Percentiles rank a stretch among this genome's conserved stretches.
These are phyloP conservation scores for Boletus barrowsii DNA, from an alignment of 768 basidiomycete species.

Conservation along the genomic window DNA sequence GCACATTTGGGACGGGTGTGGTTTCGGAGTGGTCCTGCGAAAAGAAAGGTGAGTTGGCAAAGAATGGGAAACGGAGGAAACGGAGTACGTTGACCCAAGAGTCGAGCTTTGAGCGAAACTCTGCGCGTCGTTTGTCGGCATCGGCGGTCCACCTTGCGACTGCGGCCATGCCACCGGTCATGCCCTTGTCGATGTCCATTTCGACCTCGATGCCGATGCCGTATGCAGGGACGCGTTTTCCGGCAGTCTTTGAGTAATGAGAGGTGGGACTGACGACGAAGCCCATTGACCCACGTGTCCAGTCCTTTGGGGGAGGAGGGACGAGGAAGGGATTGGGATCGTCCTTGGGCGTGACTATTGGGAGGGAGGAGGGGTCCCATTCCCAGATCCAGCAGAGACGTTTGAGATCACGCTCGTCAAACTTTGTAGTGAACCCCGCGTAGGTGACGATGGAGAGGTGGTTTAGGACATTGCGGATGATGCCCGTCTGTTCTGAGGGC, in stretches of 20 bases:
- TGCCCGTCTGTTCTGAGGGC: slow-evolving; percentile 71
- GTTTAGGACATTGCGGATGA: slow-evolving; percentile 75
- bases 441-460: slow-evolving; percentile 70
- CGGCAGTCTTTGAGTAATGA: slow-evolving; percentile 63
- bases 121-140: slow-evolving; percentile 55
- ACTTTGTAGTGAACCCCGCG: slow-evolving; percentile 59
- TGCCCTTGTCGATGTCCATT: slow-evolving; percentile 77
- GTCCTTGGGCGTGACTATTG: slow-evolving; percentile 31
- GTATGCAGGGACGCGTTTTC: slow-evolving; percentile 73
- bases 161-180: slow-evolving; percentile 82
- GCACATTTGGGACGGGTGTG: slow-evolving; percentile 51
- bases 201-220: slow-evolving; percentile 87
- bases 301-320: slow-evolving; percentile 54
- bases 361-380: slow-evolving; percentile 61
- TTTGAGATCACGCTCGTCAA: slow-evolving; percentile 65
- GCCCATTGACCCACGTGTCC: slow-evolving; percentile 81
- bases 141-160: slow-evolving; percentile 84
- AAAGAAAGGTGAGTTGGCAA: slow-evolving; percentile 11
- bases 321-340: slow-evolving; percentile 74
- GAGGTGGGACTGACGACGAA: slow-evolving; percentile 69
- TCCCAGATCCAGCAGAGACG: slow-evolving; percentile 89
- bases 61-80: background rate
- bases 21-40: slow-evolving; percentile 49
- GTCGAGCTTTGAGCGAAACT: slow-evolving; percentile 58
- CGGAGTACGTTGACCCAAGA: slow-evolving; percentile 57